A percentile compares a stretch with the other conserved stretches of the same genome.
Conservation (phyloP, 2,329 filamentous ascomycete genomes). For the Purpureocillium takamizusanense region DNA sequence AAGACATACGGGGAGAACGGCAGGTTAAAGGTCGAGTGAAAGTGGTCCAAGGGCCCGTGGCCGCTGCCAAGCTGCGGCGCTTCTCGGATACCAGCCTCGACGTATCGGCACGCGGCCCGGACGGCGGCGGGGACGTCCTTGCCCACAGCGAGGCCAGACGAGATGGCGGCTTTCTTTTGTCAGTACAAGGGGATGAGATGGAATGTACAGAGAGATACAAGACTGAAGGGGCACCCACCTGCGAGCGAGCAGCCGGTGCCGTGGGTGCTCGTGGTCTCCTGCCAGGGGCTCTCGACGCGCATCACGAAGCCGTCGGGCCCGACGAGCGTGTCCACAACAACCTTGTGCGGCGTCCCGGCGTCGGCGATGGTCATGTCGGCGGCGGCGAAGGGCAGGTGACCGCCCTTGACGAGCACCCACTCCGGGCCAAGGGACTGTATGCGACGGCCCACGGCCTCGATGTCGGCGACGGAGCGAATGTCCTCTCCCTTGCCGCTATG, state of each 20-base stretch:
- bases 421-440: constrained; percentile 63
- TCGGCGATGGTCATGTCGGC: constrained; percentile 45
- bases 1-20: constrained; percentile 55
- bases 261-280: constrained; percentile 73
- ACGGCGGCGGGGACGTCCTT: constrained; percentile 50
- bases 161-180: constrained; percentile 54
- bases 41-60: constrained; percentile 68
- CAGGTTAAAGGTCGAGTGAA: constrained; percentile 59
- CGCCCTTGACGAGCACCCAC: constrained; percentile 83
- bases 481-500: constrained; percentile 7
- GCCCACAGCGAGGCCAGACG: constrained; percentile 60
- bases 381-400: constrained; percentile 66
- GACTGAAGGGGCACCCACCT: too few relatives aligned
- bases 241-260: constrained; percentile 92
- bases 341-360: constrained; percentile 46
- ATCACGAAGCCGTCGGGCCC: constrained; percentile 47
- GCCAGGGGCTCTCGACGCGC: constrained; percentile 61
- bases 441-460: constrained; percentile 58
- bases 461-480: constrained; percentile 50
- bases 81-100: constrained; percentile 61
- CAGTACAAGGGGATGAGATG: neutral
- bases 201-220: neutral
- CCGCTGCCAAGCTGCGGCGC: constrained; percentile 56
- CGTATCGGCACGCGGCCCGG: constrained; percentile 58
- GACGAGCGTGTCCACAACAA: constrained; percentile 71